A percentile compares a stretch with the other conserved stretches of the same genome.
phyloP scores from a whole-genome alignment of 2,329 filamentous ascomycete species.

The Neofusicoccum laricinum region DNA sequence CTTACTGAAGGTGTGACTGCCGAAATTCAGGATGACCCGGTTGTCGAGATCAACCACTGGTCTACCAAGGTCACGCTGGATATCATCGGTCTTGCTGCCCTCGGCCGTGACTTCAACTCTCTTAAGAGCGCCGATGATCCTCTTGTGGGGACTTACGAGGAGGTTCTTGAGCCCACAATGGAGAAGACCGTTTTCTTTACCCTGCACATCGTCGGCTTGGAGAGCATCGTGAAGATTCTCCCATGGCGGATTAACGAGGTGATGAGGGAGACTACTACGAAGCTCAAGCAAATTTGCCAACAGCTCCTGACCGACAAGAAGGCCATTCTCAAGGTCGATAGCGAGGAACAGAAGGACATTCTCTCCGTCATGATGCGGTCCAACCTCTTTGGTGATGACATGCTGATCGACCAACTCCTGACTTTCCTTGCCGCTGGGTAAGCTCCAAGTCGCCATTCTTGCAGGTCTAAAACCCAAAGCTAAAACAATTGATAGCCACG shows the following conservation, averaged over 20 bases:
- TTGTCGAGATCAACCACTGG: constrained; percentile 43
- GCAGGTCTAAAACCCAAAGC: neutral
- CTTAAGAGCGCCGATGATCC: constrained; percentile 42
- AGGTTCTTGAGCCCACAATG: constrained; percentile 44
- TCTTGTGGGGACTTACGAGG: constrained; percentile 42
- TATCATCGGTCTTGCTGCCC: constrained; percentile 46
- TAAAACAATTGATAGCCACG: constrained; percentile 49
- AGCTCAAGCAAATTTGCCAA: constrained; percentile 41
- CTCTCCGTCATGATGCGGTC: constrained; percentile 51
- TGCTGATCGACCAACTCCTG: constrained; percentile 54
- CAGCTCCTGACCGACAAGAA: constrained; percentile 50
- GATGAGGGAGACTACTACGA: constrained; percentile 36
- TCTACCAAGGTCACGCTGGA: constrained; percentile 45
- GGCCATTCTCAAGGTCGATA: constrained; percentile 33
- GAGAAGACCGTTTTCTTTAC: constrained; percentile 49
- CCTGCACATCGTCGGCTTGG: constrained; percentile 37
- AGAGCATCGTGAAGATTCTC: constrained; percentile 38
- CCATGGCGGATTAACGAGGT: constrained; percentile 48
- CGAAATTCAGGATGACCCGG: constrained; percentile 43
- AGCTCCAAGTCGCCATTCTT: constrained; percentile 21
- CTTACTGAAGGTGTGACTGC: constrained; percentile 61
- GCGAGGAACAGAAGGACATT: constrained; percentile 39
- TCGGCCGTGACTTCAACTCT: constrained; percentile 43
- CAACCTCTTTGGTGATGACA: constrained; percentile 51
- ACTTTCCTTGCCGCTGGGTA: constrained; percentile 57